Conservation (phyloP, 441 rosid genomes). For the Biscutella laevigata region DNA sequence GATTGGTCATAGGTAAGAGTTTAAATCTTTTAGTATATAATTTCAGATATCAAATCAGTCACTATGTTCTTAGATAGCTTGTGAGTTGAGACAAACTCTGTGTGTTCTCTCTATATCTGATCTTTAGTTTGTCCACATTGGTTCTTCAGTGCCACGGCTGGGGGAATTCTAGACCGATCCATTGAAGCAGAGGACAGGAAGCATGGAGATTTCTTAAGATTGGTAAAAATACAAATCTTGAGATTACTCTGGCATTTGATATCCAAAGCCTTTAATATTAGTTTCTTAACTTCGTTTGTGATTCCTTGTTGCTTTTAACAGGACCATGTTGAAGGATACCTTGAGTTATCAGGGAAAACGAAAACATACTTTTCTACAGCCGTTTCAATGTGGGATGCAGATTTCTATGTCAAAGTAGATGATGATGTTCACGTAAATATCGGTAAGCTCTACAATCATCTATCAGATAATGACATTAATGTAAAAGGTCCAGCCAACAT, state of each 20-base stretch:
- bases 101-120: slow-evolving; percentile 5
- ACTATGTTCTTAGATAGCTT: background rate
- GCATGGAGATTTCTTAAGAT: slow-evolving; percentile 80
- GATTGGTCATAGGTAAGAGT: slow-evolving; percentile 68
- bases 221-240: slow-evolving; percentile 23
- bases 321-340: slow-evolving; percentile 71
- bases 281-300: background rate
- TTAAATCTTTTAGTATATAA: background rate
- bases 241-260: background rate
- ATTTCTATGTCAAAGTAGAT: slow-evolving; percentile 80
- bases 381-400: slow-evolving; percentile 74
- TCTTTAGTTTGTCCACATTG: background rate
- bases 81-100: background rate
- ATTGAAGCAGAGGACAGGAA: slow-evolving; percentile 81
- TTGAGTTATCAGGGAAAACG: slow-evolving; percentile 53
- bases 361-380: slow-evolving; percentile 54
- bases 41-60: background rate
- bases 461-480: background rate
- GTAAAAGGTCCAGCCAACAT: background rate
- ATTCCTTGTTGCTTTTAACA: slow-evolving; percentile 22
- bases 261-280: background rate
- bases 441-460: slow-evolving; percentile 40
- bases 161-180: slow-evolving; percentile 84
- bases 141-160: slow-evolving; percentile 60
- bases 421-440: slow-evolving; percentile 81